Percentiles rank a stretch among this genome's conserved stretches.
These are phyloP conservation scores for Aspergillus felis DNA, from an alignment of 2,329 filamentous ascomycete genomes.

Conservation along the genomic window DNA sequence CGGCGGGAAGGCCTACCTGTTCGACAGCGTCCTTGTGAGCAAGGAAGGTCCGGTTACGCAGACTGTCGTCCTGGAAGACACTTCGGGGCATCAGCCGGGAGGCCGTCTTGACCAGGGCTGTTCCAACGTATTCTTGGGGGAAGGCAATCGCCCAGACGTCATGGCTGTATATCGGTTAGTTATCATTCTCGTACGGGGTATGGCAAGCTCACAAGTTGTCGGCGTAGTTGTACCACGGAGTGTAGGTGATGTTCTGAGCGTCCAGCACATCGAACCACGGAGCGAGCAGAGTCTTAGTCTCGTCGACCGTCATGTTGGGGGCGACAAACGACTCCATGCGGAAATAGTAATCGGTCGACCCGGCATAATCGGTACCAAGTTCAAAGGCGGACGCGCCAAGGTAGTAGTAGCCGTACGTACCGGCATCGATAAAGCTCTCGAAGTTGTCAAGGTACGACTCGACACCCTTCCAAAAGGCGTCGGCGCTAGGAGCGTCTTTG, in stretches of 20 bases:
- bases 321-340: conserved; percentile 22
- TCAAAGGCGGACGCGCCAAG: conserved; percentile 29
- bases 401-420: conserved; percentile 32
- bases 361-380: conserved; percentile 25
- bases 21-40: conserved; percentile 19
- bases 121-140: conserved; percentile 22
- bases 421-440: conserved; percentile 23
- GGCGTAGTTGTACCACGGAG: conserved; percentile 22
- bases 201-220: conserved; percentile 23
- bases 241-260: conserved; percentile 20
- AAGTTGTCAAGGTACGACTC: conserved; percentile 26
- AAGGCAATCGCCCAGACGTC: conserved; percentile 25
- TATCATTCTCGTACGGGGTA: conserved; percentile 8
- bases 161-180: conserved; percentile 3
- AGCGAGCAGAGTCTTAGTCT: conserved; percentile 22
- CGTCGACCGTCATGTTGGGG: conserved; percentile 22
- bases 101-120: conserved; percentile 18
- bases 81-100: conserved; percentile 34
- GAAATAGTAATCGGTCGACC: conserved; percentile 21
- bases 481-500: conserved; percentile 14
- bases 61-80: conserved; percentile 27
- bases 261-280: conserved; percentile 26
- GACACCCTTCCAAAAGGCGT: conserved; percentile 28
- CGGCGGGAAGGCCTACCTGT: conserved; percentile 19
- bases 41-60: conserved; percentile 27